Conservation (phyloP, 805 yeast species). For the Starmerella stellata region DNA sequence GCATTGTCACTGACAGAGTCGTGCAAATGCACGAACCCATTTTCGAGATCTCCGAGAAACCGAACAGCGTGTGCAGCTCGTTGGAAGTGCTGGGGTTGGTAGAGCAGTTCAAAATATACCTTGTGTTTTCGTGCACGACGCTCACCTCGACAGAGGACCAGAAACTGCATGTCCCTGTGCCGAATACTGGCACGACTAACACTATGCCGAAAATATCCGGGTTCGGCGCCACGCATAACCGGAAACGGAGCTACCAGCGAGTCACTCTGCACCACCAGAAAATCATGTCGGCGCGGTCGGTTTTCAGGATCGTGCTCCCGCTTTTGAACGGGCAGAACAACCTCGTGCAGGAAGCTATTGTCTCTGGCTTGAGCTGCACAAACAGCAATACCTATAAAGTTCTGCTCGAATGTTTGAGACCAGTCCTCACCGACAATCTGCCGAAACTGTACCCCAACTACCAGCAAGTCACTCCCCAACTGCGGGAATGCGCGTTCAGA, state of each 20-base stretch:
- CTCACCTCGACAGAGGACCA: conserved; percentile 81
- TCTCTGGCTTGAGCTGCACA: conserved; percentile 74
- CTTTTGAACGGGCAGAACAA: conserved; percentile 51
- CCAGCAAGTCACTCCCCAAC: background rate
- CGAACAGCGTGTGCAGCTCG: conserved; percentile 4
- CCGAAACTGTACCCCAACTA: background rate
- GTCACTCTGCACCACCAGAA: conserved; percentile 75
- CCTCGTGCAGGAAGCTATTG: conserved; percentile 64
- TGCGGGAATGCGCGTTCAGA: conserved; percentile 9
- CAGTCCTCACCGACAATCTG: conserved; percentile 36
- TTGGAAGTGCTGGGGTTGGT: conserved; percentile 28
- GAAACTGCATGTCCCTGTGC: conserved; percentile 43
- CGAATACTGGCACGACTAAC: conserved; percentile 1
- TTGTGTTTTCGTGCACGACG: conserved; percentile 83
- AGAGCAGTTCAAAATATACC: conserved; percentile 75
- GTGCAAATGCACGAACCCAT: conserved; percentile 46
- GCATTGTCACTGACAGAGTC: conserved; percentile 71
- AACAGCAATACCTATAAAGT: conserved; percentile 78
- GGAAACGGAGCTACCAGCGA: conserved; percentile 63
- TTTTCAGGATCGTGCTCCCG: conserved; percentile 76
- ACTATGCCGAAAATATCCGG: conserved; percentile 1
- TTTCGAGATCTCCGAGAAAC: conserved; percentile 17
- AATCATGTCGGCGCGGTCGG: conserved; percentile 78
- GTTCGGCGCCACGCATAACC: conserved; percentile 29
- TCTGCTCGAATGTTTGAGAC: conserved; percentile 56